Percentiles rank a stretch among this genome's conserved stretches.
Evolutionary conservation across 2,329 filamentous ascomycete genomes (phyloP).

Genomic region (Venturia pyrina): DNA sequence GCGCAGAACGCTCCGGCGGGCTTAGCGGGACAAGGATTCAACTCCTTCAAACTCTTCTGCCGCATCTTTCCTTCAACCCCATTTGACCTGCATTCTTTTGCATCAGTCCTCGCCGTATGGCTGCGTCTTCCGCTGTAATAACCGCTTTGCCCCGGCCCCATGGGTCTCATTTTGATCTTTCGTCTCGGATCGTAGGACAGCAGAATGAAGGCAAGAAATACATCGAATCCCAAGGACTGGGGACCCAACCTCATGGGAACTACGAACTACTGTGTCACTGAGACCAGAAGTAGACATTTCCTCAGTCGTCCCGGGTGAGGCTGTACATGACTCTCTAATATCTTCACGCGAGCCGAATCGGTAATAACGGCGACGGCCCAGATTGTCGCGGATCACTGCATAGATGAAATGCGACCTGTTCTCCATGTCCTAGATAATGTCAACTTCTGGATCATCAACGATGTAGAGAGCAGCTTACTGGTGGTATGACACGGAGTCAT

Average conservation of each 20-base stretch:
- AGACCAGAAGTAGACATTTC: background rate
- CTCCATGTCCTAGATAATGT: background rate
- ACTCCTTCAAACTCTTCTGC: background rate
- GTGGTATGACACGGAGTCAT: background rate
- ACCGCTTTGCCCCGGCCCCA: too few relatives aligned
- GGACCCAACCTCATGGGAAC: background rate
- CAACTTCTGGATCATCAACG: background rate
- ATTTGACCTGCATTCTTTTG: background rate
- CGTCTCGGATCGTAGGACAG: background rate
- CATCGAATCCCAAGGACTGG: background rate
- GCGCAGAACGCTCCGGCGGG: background rate
- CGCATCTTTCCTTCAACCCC: background rate
- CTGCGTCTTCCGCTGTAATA: background rate
- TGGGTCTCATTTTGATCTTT: background rate
- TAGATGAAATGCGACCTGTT: background rate
- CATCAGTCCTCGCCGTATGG: background rate
- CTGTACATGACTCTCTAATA: background rate
- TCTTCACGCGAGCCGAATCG: background rate
- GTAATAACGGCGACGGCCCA: background rate
- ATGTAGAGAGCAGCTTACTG: too few relatives aligned
- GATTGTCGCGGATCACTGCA: background rate
- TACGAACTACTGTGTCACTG: background rate
- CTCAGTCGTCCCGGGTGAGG: background rate
- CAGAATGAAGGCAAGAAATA: background rate
- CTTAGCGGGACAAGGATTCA: background rate